Percentiles rank a stretch among this genome's conserved stretches.
Conservation (phyloP, 768 basidiomycete genomes). For the Paxillus involutus region DNA sequence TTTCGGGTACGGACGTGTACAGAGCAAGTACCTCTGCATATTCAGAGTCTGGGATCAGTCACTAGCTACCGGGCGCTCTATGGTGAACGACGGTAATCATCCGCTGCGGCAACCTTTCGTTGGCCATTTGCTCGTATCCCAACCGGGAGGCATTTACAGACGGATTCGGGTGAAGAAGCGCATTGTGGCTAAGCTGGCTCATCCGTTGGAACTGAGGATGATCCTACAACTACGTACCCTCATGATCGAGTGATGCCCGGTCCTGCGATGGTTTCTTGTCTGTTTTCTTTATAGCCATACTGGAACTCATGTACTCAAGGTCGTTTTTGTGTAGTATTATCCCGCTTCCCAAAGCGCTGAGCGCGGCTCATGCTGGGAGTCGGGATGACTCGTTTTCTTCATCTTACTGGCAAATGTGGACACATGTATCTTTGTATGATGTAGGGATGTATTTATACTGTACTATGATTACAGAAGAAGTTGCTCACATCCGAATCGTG, state of each 20-base stretch:
- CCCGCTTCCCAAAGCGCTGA: too few relatives aligned
- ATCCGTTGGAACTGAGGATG: slow-evolving; percentile 14
- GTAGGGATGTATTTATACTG: too few relatives aligned
- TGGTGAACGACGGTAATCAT: slow-evolving; percentile 10
- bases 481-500: too few relatives aligned
- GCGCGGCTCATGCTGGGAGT: too few relatives aligned
- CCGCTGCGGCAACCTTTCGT: slow-evolving; percentile 20
- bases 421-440: too few relatives aligned
- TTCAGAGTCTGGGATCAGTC: slow-evolving; percentile 23
- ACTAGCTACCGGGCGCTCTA: slow-evolving; percentile 6
- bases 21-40: slow-evolving; percentile 14
- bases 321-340: not conserved
- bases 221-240: slow-evolving; percentile 14
- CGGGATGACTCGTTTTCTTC: too few relatives aligned
- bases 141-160: slow-evolving; percentile 17
- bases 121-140: slow-evolving; percentile 15
- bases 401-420: too few relatives aligned
- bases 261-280: too few relatives aligned
- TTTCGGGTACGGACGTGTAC: slow-evolving; percentile 13
- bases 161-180: slow-evolving; percentile 17
- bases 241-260: slow-evolving; percentile 16
- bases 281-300: not conserved
- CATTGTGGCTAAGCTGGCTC: slow-evolving; percentile 19
- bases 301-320: not conserved
- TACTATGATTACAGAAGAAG: too few relatives aligned